Evolutionary conservation across 768 basidiomycete species (phyloP).

Genomic region (Leccinum boreale): DNA sequence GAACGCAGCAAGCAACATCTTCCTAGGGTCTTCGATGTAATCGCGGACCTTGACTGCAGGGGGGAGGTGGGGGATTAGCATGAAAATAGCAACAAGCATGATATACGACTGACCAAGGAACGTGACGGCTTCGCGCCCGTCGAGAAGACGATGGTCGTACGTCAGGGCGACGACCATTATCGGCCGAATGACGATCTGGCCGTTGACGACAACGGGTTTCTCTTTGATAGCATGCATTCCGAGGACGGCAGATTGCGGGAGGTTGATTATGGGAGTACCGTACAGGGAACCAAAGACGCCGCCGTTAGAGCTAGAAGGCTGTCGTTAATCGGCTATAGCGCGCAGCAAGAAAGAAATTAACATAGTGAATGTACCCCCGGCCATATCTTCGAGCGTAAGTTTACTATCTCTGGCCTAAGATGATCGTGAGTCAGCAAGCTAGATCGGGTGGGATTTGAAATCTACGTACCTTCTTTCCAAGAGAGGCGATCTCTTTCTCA

Average conservation of each 20-base stretch:
- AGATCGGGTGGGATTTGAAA: neutral
- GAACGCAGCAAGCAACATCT: slow-evolving; percentile 66
- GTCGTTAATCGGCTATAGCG: neutral
- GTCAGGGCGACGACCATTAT: slow-evolving; percentile 95
- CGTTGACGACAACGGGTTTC: slow-evolving; percentile 84
- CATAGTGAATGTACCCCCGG: slow-evolving; percentile 99
- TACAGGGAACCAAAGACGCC: slow-evolving; percentile 97
- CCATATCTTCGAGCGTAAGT: slow-evolving; percentile 96
- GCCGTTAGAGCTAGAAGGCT: slow-evolving; percentile 80
- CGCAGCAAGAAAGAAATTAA: slow-evolving; percentile 37
- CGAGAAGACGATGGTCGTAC: slow-evolving; percentile 93
- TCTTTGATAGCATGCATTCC: slow-evolving; percentile 98
- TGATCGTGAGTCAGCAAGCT: slow-evolving; percentile 6
- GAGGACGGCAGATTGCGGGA: slow-evolving; percentile 91
- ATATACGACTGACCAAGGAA: slow-evolving; percentile 77
- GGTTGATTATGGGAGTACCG: slow-evolving; percentile 98
- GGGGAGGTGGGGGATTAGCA: slow-evolving; percentile 1
- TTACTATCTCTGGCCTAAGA: slow-evolving; percentile 82
- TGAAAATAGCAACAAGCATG: neutral
- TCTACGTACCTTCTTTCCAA: slow-evolving; percentile 78
- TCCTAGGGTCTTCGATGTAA: slow-evolving; percentile 91
- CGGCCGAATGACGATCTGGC: slow-evolving; percentile 93
- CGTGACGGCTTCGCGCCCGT: slow-evolving; percentile 93
- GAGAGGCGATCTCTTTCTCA: slow-evolving; percentile 85
- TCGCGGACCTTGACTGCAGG: slow-evolving; percentile 81